phyloP scores from a whole-genome alignment of 1,284 basidiomycete species.

The Phlebopus sp. region DNA sequence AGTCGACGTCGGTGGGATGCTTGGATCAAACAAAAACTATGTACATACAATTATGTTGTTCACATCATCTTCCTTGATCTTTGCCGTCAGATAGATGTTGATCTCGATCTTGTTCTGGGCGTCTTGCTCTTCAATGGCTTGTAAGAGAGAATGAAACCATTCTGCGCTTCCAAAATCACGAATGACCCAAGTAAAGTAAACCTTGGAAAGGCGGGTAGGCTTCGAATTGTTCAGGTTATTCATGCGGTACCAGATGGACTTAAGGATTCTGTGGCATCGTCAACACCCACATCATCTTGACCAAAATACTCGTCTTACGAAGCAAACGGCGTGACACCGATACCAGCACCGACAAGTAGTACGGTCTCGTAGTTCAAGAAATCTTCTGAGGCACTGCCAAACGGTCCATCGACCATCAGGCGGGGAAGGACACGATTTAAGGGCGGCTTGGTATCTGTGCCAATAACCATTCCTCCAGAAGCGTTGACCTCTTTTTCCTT shows the following conservation, averaged over 20 bases:
- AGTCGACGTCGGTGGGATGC: slow-evolving; percentile 1
- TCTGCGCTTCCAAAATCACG: slow-evolving; percentile 83
- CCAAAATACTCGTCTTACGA: slow-evolving; percentile 49
- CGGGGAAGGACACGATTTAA: slow-evolving; percentile 75
- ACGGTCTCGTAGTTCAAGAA: slow-evolving; percentile 85
- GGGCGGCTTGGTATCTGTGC: slow-evolving; percentile 54
- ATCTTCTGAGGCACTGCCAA: slow-evolving; percentile 83
- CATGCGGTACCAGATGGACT: slow-evolving; percentile 94
- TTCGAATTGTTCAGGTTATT: slow-evolving; percentile 73
- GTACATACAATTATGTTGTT: slow-evolving; percentile 77
- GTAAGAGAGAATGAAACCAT: slow-evolving; percentile 91
- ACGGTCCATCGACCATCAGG: slow-evolving; percentile 88
- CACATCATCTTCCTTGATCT: slow-evolving; percentile 85
- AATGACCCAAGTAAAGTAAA: slow-evolving; percentile 89
- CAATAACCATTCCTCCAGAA: slow-evolving; percentile 56
- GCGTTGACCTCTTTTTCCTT: slow-evolving; percentile 44
- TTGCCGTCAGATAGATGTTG: slow-evolving; percentile 87
- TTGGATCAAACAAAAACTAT: background rate
- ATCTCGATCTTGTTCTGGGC: slow-evolving; percentile 81
- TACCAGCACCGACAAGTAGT: slow-evolving; percentile 84
- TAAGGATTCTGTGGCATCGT: slow-evolving; percentile 59
- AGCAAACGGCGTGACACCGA: slow-evolving; percentile 91
- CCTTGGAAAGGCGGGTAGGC: slow-evolving; percentile 76
- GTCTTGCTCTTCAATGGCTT: slow-evolving; percentile 91
- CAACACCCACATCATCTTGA: slow-evolving; percentile 1